phyloP scores from a whole-genome alignment of 169 alveolate genomes.

The Plasmodium ovale region DNA sequence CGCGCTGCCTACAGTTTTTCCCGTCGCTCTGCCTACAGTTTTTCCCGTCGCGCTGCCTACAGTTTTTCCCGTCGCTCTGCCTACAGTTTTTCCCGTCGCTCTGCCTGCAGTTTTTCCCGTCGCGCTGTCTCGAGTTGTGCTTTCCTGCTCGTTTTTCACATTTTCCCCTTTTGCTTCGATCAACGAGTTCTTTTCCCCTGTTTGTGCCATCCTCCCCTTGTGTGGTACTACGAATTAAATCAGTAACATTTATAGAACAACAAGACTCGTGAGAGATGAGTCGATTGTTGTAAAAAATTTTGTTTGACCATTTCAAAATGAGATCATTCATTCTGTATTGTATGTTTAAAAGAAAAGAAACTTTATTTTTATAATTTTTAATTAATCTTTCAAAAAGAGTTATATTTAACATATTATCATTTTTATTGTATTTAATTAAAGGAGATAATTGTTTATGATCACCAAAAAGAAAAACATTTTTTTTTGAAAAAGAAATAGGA shows the following conservation, averaged over 20 bases:
- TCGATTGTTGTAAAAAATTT: slow-evolving; percentile 36
- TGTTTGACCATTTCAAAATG: slow-evolving; percentile 65
- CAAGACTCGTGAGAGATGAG: slow-evolving; percentile 52
- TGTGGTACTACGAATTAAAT: not conserved
- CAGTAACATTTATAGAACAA: slow-evolving; percentile 12
- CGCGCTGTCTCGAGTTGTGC: not conserved
- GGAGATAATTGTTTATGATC: slow-evolving; percentile 76
- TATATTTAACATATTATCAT: slow-evolving; percentile 34
- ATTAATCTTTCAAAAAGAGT: slow-evolving; percentile 68
- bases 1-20: not conserved
- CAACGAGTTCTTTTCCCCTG: not conserved
- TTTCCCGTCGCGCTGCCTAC: not conserved
- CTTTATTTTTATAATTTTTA: slow-evolving; percentile 26
- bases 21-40: not conserved
- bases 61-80: not conserved
- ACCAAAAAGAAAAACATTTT: slow-evolving; percentile 69
- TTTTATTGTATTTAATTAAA: slow-evolving; percentile 26
- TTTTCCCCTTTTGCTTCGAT: not conserved
- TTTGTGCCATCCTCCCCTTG: not conserved
- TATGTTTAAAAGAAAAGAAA: slow-evolving; percentile 36
- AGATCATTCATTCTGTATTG: slow-evolving; percentile 75
- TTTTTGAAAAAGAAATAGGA: slow-evolving; percentile 37
- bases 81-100: not conserved
- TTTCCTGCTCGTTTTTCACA: not conserved
- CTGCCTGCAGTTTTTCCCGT: no score